Conservation (phyloP, 2,329 filamentous ascomycete species). For the Pseudophaeomoniella oleicola region DNA sequence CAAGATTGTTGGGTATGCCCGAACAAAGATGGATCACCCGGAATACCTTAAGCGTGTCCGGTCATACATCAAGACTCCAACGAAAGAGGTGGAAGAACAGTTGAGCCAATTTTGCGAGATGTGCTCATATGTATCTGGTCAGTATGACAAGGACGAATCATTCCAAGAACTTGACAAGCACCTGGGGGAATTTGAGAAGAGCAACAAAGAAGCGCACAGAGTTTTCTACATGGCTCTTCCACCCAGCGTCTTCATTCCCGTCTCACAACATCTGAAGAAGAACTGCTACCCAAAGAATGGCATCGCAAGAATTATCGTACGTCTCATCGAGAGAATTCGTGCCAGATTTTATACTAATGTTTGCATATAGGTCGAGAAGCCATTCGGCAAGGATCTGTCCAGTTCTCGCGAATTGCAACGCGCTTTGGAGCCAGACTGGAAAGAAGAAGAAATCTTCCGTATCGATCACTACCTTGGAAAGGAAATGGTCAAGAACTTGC, state of each 20-base stretch:
- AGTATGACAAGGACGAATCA: conserved; percentile 94
- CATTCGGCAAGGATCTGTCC: conserved; percentile 90
- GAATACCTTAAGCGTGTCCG: conserved; percentile 90
- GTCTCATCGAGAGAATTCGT: conserved; percentile 18
- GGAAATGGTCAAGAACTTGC: conserved; percentile 99
- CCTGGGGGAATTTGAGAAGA: conserved; percentile 71
- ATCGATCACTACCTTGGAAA: conserved; percentile 99
- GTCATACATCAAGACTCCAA: conserved; percentile 97
- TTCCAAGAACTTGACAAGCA: conserved; percentile 78
- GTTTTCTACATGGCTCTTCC: conserved; percentile 99
- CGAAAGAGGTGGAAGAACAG: conserved; percentile 93
- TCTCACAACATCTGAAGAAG: conserved; percentile 92
- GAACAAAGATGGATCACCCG: conserved; percentile 97
- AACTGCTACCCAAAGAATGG: conserved; percentile 90
- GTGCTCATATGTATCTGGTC: conserved; percentile 90
- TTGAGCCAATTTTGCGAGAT: conserved; percentile 75
- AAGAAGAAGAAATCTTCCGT: conserved; percentile 95
- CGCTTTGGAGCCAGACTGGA: conserved; percentile 94
- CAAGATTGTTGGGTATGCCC: conserved; percentile 94
- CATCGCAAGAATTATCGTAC: conserved; percentile 84
- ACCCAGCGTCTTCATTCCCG: conserved; percentile 93
- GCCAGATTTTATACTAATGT: background rate
- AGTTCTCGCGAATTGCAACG: conserved; percentile 92
- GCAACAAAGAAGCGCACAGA: conserved; percentile 69
- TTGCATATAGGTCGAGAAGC: conserved; percentile 73